phyloP scores from a whole-genome alignment of 2,329 filamentous ascomycete species.

The Hymenoscyphus occultus region DNA sequence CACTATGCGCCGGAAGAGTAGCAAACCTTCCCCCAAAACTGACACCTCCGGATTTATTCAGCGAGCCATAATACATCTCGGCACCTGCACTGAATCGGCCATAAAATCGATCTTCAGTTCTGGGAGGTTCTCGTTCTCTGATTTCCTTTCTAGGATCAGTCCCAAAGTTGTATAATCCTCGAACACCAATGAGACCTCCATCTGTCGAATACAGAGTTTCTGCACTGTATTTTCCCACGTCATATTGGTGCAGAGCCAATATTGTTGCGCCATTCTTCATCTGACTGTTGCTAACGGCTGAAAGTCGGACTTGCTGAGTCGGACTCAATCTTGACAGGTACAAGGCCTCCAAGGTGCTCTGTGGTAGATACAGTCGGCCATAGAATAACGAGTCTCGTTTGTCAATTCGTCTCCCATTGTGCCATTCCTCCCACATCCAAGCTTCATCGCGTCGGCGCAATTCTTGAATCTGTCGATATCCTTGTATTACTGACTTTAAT shows the following conservation, averaged over 20 bases:
- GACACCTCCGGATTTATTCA: conserved; percentile 91
- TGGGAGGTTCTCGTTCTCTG: conserved; percentile 23
- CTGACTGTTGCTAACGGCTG: conserved; percentile 69
- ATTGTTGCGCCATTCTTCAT: conserved; percentile 75
- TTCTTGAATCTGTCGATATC: conserved; percentile 76
- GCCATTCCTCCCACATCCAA: conserved; percentile 54
- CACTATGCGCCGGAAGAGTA: conserved; percentile 74
- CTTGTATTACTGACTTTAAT: conserved; percentile 72
- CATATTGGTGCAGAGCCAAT: conserved; percentile 72
- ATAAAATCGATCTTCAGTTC: conserved; percentile 58
- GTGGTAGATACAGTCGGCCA: conserved; percentile 76
- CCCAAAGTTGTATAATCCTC: conserved; percentile 94
- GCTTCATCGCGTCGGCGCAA: conserved; percentile 51
- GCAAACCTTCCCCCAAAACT: conserved; percentile 87
- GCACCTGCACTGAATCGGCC: conserved; percentile 87
- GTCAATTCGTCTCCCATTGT: conserved; percentile 47
- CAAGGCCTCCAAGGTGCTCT: conserved; percentile 81
- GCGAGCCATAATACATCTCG: conserved; percentile 90
- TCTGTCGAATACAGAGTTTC: conserved; percentile 93
- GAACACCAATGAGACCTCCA: conserved; percentile 79
- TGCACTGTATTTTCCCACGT: conserved; percentile 80
- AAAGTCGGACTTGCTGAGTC: conserved; percentile 75
- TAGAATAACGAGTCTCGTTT: conserved; percentile 63
- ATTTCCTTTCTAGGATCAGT: conserved; percentile 27
- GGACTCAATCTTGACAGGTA: conserved; percentile 77